phyloP scores from a whole-genome alignment of 2,329 filamentous ascomycete species.

The Colletotrichum scovillei region DNA sequence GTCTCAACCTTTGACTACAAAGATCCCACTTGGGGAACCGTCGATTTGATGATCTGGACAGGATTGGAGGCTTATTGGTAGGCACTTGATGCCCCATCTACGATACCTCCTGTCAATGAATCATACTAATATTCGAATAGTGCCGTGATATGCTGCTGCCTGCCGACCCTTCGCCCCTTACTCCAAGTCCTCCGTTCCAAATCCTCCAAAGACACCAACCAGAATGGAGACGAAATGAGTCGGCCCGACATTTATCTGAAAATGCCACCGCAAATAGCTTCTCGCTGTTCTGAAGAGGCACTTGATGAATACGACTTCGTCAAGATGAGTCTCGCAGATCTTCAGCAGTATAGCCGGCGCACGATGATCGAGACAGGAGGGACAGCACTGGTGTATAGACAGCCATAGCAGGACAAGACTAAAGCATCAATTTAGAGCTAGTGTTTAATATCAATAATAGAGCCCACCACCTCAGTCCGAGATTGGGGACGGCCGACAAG shows the following conservation, averaged over 20 bases:
- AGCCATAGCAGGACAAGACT: not conserved
- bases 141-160: constrained; percentile 4
- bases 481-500: not conserved
- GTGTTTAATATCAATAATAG: not conserved
- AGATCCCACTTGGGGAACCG: constrained; percentile 31
- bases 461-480: not conserved
- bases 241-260: not conserved
- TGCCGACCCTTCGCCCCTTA: constrained; percentile 1
- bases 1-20: constrained; percentile 19
- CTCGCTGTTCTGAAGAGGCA: constrained; percentile 5
- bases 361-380: not conserved
- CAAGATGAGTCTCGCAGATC: not conserved
- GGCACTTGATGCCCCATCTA: not conserved
- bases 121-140: not conserved
- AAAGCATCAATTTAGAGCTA: not conserved
- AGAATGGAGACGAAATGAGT: not conserved
- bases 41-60: constrained; percentile 33
- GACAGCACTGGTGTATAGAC: not conserved
- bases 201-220: not conserved
- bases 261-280: constrained; percentile 8
- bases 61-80: constrained; percentile 29
- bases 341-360: not conserved
- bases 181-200: not conserved
- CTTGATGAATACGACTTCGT: not conserved
- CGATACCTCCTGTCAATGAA: rapidly evolving